phyloP scores from a whole-genome alignment of 495 filamentous ascomycete genomes.

The Tuber indicum region DNA sequence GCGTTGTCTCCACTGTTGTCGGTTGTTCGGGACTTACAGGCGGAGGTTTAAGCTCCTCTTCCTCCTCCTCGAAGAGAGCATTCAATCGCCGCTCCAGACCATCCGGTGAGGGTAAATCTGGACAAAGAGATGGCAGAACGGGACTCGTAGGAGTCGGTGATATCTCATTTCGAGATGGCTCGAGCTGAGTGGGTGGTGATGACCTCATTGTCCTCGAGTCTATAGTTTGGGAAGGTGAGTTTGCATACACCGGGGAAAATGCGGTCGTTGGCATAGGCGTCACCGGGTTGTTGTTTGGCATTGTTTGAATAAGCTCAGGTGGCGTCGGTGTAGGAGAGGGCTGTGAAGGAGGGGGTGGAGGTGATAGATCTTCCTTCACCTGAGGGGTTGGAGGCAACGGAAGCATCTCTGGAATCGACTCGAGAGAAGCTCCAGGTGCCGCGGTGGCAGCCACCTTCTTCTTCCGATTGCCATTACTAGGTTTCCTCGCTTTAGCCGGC shows the following conservation, averaged over 20 bases:
- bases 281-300: background rate
- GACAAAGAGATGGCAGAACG: constrained; percentile 28
- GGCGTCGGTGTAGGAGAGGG: constrained; percentile 12
- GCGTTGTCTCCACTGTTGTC: constrained; percentile 15
- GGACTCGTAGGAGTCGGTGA: constrained; percentile 40
- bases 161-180: constrained; percentile 26
- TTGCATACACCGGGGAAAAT: constrained; percentile 25
- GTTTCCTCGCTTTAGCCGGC: constrained; percentile 21
- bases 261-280: constrained; percentile 4
- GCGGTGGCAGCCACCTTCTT: constrained; percentile 17
- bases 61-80: constrained; percentile 27
- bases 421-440: constrained; percentile 26
- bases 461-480: constrained; percentile 34
- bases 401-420: constrained; percentile 32
- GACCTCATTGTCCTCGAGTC: constrained; percentile 36
- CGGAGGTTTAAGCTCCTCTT: background rate
- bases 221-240: constrained; percentile 28
- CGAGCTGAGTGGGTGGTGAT: constrained; percentile 34
- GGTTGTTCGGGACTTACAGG: constrained; percentile 16
- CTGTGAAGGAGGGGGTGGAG: constrained; percentile 12
- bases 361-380: constrained; percentile 14
- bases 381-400: constrained; percentile 16
- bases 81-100: constrained; percentile 21
- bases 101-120: constrained; percentile 9
- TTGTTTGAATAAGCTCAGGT: background rate